Evolutionary conservation across 2,329 filamentous ascomycete species (phyloP), one percentile per base, ranked within the genome.

Genomic region (Penicillium sp.): DNA sequence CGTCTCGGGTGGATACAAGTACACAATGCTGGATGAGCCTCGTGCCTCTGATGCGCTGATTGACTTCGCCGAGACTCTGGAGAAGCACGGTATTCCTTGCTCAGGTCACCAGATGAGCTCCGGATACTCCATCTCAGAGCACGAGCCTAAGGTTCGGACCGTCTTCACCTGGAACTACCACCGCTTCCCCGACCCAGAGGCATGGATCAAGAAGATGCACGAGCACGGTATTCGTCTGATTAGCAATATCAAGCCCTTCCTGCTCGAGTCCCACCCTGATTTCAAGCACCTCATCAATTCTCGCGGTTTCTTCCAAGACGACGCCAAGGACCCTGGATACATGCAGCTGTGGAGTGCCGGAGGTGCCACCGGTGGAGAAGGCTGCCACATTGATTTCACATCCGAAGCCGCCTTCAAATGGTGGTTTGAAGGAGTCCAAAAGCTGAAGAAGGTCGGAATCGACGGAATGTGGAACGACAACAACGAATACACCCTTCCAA

Each of bases 391-490:
- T 46, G 89, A 91, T 70, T 91, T 91, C 63, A 89, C 88, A 0
- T 89, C 87, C 0, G 77, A 82, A 22, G 81, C 81, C 0, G 88
- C 86, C 0, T 90, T 85, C 66, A 76, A 85, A 16, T 91, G 87
- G 86, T 91, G 89, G 89, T 88, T 84, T 58, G 78, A 89, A 1
- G 88, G 88, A 1, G 84, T 89, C 9, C 81, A 83, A 57, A 81
- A 80, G 49, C 78, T 91, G 1, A 84, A 84, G 54, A 75, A 82
- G 26, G 74, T 84, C 9, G 88, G 88, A 1, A 87, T 91, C 55
- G 87, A 90, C 62, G 87, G 82, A 48, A 90, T 90, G 75, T 91
- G 89, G 88, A 91, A 91, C 62, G 88, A 91, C 69, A 91, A 91
- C 72, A 91, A 90, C 63, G 88, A 91, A 70, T 91, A 90, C 69